These are phyloP conservation scores for Aspergillus aculeatinus DNA, from an alignment of 2,329 filamentous ascomycete species.

Conservation along the genomic window DNA sequence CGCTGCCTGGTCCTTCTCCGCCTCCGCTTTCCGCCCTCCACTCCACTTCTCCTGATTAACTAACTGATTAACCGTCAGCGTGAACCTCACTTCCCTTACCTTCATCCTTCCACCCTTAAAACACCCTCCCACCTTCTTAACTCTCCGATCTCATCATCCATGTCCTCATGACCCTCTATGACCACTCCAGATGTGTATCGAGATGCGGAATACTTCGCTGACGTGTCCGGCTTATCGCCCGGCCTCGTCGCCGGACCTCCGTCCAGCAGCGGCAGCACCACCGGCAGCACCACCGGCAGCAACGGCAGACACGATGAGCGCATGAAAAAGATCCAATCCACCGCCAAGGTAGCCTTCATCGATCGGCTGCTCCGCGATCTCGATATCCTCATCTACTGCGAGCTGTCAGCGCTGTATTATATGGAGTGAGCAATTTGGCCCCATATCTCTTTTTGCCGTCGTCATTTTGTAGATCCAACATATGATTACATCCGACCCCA, in stretches of 20 bases:
- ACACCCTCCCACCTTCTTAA: background rate
- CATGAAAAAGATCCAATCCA: constrained; percentile 36
- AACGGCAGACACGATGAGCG: constrained; percentile 24
- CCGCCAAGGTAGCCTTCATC: constrained; percentile 49
- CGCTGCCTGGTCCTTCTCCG: constrained; percentile 4
- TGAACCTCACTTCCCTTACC: background rate
- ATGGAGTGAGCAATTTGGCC: constrained; percentile 53
- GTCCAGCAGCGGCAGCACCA: constrained; percentile 7
- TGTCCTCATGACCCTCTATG: constrained; percentile 49
- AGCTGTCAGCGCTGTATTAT: constrained; percentile 62
- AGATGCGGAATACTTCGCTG: constrained; percentile 49
- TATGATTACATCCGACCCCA: background rate
- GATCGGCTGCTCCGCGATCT: constrained; percentile 58
- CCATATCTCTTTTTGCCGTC: no score
- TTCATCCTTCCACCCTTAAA: constrained; percentile 3
- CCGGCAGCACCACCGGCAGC: background rate
- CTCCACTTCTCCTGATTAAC: constrained; percentile 2
- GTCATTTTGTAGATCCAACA: background rate
- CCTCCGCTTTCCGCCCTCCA: background rate
- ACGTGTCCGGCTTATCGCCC: constrained; percentile 43
- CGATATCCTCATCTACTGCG: constrained; percentile 60
- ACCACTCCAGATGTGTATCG: constrained; percentile 46
- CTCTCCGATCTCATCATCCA: constrained; percentile 20
- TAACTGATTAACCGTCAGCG: background rate
- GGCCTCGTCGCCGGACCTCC: constrained; percentile 24